Conservation (phyloP, 176 grass and related monocot species). For the Calamus simplicifolius region DNA sequence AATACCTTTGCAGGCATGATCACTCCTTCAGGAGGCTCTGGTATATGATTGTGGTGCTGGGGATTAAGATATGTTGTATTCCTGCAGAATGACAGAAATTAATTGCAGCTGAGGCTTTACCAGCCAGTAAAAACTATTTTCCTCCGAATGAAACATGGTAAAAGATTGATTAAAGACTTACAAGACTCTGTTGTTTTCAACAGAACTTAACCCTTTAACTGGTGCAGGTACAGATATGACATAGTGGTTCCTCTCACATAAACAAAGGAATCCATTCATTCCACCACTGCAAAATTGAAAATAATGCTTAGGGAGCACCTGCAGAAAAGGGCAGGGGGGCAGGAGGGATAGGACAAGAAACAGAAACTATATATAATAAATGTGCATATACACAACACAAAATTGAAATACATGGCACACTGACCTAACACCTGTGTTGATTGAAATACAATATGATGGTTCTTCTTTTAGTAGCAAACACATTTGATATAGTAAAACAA, state of each 20-base stretch:
- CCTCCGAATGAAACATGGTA: not conserved
- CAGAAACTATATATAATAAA: no score
- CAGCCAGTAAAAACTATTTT: not conserved
- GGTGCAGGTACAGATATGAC: slow-evolving; percentile 38
- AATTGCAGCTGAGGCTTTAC: slow-evolving; percentile 15
- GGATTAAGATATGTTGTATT: slow-evolving; percentile 83
- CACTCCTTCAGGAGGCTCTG: slow-evolving; percentile 67
- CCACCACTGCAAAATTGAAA: slow-evolving; percentile 43
- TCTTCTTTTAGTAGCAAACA: slow-evolving; percentile 30
- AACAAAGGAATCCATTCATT: slow-evolving; percentile 96
- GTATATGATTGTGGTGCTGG: slow-evolving; percentile 74
- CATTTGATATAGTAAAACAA: slow-evolving; percentile 61
- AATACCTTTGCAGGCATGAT: slow-evolving; percentile 76
- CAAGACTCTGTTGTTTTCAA: slow-evolving; percentile 76
- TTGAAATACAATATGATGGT: slow-evolving; percentile 48
- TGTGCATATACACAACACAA: not conserved
- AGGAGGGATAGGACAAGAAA: no score
- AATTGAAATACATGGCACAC: slow-evolving; percentile 24
- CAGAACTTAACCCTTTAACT: slow-evolving; percentile 65
- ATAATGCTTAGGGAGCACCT: not conserved
- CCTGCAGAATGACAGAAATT: slow-evolving; percentile 28
- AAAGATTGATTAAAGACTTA: slow-evolving; percentile 37
- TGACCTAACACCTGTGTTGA: slow-evolving; percentile 63
- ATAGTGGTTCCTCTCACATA: slow-evolving; percentile 67
- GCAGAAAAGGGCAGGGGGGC: no score